phyloP scores from a whole-genome alignment of 176 grass and related monocot species.

The Panicum miliaceum region DNA sequence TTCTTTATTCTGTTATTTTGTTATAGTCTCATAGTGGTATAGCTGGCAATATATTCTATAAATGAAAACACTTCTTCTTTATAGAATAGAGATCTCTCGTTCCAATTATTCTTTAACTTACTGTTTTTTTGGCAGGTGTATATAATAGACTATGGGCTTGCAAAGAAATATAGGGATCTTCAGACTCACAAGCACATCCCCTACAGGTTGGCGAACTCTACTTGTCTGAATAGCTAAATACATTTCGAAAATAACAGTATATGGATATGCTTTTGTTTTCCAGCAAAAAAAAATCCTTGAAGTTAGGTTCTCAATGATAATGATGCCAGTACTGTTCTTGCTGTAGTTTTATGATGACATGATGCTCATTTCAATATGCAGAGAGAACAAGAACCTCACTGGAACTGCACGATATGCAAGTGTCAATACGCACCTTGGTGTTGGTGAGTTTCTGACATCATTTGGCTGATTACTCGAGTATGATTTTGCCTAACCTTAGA shows the following conservation, averaged over 20 bases:
- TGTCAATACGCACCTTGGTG: slow-evolving; percentile 86
- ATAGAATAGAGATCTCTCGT: not conserved
- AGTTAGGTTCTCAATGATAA: not conserved
- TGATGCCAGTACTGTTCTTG: not conserved
- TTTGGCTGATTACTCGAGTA: not conserved
- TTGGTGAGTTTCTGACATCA: slow-evolving; percentile 58
- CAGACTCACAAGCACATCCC: slow-evolving; percentile 88
- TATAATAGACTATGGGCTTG: slow-evolving; percentile 84
- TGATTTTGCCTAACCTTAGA: not conserved
- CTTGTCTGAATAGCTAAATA: not conserved
- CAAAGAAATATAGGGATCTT: slow-evolving; percentile 78
- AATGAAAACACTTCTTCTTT: not conserved
- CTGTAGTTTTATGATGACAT: slow-evolving; percentile 22
- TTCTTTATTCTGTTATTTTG: not conserved
- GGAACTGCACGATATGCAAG: slow-evolving; percentile 88
- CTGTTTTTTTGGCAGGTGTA: slow-evolving; percentile 59
- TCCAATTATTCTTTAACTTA: not conserved
- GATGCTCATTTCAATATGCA: slow-evolving; percentile 44
- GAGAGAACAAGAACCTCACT: slow-evolving; percentile 89
- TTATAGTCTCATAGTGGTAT: not conserved
- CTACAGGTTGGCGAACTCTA: slow-evolving; percentile 57
- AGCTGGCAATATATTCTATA: not conserved
- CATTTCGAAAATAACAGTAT: not conserved
- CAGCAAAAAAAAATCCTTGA: not conserved
- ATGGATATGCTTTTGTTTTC: not conserved